Conservation (phyloP, 129 eudicot genomes). For the Mikania micrantha region DNA sequence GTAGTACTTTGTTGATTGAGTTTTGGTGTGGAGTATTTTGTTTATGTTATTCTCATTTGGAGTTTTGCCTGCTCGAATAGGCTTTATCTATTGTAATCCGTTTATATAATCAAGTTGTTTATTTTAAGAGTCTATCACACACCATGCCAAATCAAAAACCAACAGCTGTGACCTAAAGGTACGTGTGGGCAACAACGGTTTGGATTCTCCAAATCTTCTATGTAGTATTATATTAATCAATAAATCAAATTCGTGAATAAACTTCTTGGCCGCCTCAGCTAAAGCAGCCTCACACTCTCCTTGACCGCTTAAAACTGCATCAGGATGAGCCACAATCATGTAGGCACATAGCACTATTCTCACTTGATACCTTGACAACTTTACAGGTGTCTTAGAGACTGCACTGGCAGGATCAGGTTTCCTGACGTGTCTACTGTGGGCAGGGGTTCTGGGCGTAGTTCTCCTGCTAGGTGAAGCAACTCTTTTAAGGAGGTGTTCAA, state of each 20-base stretch:
- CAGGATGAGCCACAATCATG: slow-evolving; percentile 83
- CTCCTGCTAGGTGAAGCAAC: slow-evolving; percentile 54
- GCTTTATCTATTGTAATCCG: too few species aligned
- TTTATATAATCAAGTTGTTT: too few species aligned
- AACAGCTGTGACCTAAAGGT: slow-evolving; percentile 78
- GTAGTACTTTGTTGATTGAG: too few species aligned
- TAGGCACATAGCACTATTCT: slow-evolving; percentile 83
- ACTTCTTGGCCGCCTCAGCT: slow-evolving; percentile 55
- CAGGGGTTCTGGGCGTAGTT: not conserved
- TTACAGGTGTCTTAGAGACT: slow-evolving; percentile 32
- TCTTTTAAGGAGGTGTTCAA: slow-evolving; percentile 84
- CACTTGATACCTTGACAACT: slow-evolving; percentile 70
- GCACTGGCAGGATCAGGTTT: slow-evolving; percentile 23
- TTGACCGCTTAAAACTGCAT: slow-evolving; percentile 71
- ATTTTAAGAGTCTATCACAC: too few species aligned
- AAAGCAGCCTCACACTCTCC: slow-evolving; percentile 71
- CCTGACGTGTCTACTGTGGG: slow-evolving; percentile 24
- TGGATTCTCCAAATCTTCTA: slow-evolving; percentile 40
- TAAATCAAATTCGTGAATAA: slow-evolving; percentile 63
- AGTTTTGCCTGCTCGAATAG: too few species aligned
- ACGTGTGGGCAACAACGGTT: slow-evolving; percentile 15
- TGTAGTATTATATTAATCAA: slow-evolving; percentile 49
- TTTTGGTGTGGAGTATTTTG: too few species aligned
- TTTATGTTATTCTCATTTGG: too few species aligned
- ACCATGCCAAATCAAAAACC: slow-evolving; percentile 93